Evolutionary conservation across 208 protist species (phyloP).

Genomic region (Eutreptiella sp.): DNA sequence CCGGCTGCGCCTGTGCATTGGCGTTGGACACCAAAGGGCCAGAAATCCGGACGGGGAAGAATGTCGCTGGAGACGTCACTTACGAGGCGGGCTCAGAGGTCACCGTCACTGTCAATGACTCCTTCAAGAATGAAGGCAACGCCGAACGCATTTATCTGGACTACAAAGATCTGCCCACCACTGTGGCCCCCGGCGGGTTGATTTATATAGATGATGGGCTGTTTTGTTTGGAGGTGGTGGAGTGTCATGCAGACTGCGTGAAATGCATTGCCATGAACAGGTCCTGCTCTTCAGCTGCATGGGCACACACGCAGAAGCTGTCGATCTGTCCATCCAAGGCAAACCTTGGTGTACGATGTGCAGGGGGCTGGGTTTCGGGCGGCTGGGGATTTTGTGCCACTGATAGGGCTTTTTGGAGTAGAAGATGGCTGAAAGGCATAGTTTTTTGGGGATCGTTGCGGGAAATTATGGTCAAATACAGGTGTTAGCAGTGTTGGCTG

Average conservation of each 20-base stretch:
- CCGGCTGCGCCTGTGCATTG: conserved; percentile 75
- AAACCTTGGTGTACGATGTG: no score
- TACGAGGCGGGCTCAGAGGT: conserved; percentile 62
- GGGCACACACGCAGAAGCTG: no score
- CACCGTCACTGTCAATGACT: conserved; percentile 75
- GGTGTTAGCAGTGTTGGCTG: no score
- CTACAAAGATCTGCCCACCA: conserved; percentile 70
- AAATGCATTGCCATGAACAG: conserved; percentile 68
- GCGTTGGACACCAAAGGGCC: conserved; percentile 94
- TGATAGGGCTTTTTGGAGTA: no score
- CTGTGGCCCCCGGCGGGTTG: conserved; percentile 62
- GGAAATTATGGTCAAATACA: no score
- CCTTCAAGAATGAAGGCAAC: conserved; percentile 64
- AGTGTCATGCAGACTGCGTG: conserved; percentile 59
- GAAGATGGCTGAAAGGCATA: no score
- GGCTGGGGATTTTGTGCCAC: no score
- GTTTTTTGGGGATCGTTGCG: no score
- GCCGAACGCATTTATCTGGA: conserved; percentile 80
- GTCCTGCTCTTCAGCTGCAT: no score
- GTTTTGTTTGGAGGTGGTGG: conserved; percentile 73
- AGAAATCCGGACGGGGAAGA: conserved; percentile 89
- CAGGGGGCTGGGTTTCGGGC: no score
- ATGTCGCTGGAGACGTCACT: conserved; percentile 57
- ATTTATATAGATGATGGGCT: conserved; percentile 95
- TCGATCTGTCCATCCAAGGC: no score